Base-by-base conservation (phyloP, 305 asterid species). In the Rubia tinctorum region DNA sequence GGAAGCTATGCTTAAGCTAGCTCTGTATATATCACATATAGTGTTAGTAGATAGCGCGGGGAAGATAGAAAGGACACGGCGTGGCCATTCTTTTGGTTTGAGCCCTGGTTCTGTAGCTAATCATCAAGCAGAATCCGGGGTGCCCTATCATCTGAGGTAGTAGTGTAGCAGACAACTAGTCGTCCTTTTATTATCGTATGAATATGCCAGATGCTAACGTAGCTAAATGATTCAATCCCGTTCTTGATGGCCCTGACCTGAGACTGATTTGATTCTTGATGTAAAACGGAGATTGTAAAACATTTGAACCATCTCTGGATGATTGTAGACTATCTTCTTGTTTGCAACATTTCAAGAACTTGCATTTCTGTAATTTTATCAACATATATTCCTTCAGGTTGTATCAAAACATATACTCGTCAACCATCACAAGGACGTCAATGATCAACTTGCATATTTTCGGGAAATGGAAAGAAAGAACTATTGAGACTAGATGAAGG, bases 1-100 rank as follows among this genome's bases (percentile, higher is more conserved):
- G 22, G 25, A 73, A 43, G 72, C 75, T 73, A 61, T 73, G 14
- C 71, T 62, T 39, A 44, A 72, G 84, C 77, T 81, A 82, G 77
- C 78, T 64, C 71, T 81, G 84, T 86, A 75, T 79, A 81, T 86
- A 82, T 82, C 82, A 71, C 84, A 82, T 80, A 83, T 84, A 80
- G 79, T 25, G n/a, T 75, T 76, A 76, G 82, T 61, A 75, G 79
- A 75, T 76, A 59, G 71, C 71, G 39, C 40, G 78, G 75, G 37
- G 20, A 30, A 73, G 71, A 58, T 72, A 61, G 81, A 76, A 75
- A 75, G 77, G 72, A 65, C 61, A 42, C 75, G 15, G 61, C 64
- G 71, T 63, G 71, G 83, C 80, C 59, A 25, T 73, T 78, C 61
- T 45, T 80, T 73, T 51, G 77, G 60, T 77, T 70, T 8, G 45